These are phyloP conservation scores for Sapria himalayana DNA, from an alignment of 345 rosid genomes.

Conservation along the genomic window DNA sequence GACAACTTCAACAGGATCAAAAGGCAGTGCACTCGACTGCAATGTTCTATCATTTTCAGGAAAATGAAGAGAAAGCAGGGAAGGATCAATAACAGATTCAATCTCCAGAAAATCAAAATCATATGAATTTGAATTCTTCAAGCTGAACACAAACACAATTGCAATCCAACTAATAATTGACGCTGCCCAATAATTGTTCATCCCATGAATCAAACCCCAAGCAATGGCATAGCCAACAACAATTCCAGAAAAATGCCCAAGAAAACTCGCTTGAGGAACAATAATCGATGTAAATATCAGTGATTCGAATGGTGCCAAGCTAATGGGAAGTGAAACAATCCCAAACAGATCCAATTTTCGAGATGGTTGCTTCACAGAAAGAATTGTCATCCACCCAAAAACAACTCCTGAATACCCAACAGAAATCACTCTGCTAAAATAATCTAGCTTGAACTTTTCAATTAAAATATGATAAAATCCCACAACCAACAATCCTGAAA, in stretches of 20 bases:
- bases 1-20: constrained; percentile 43
- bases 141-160: constrained; percentile 52
- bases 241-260: constrained; percentile 87
- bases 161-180: constrained; percentile 71
- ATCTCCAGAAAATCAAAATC: constrained; percentile 69
- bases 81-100: constrained; percentile 69
- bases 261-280: constrained; percentile 94
- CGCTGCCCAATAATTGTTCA: constrained; percentile 88
- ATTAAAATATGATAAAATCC: constrained; percentile 68
- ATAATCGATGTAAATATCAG: constrained; percentile 85
- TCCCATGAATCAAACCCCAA: constrained; percentile 86
- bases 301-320: constrained; percentile 91
- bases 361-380: constrained; percentile 85
- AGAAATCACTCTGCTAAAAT: constrained; percentile 79
- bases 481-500: constrained; percentile 61
- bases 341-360: constrained; percentile 85
- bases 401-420: constrained; percentile 98
- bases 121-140: constrained; percentile 77
- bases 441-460: constrained; percentile 52
- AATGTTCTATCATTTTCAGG: constrained; percentile 46
- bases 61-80: constrained; percentile 69
- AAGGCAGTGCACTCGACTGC: constrained; percentile 55
- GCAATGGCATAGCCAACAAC: constrained; percentile 84
- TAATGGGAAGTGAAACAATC: constrained; percentile 77
- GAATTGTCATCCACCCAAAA: constrained; percentile 97